Conservation (phyloP, 306 rosid genomes). For the Abrus pulchellus region DNA sequence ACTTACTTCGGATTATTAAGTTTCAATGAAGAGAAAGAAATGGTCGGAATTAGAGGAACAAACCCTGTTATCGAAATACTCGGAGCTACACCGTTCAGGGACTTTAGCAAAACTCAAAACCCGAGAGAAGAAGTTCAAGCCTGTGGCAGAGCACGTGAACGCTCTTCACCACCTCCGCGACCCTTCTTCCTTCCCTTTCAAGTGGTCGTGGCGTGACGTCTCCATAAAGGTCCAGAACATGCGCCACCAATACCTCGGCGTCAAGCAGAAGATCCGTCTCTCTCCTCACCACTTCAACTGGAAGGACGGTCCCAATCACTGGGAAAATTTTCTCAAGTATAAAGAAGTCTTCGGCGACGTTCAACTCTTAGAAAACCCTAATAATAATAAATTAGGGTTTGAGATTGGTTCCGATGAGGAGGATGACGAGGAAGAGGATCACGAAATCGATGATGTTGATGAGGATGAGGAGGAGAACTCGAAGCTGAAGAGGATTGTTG, state of each 20-base stretch:
- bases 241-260: slow-evolving; percentile 96
- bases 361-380: slow-evolving; percentile 48
- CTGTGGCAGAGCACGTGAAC: slow-evolving; percentile 92
- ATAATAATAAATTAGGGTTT: slow-evolving; percentile 62
- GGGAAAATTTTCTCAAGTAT: slow-evolving; percentile 89
- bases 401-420: slow-evolving; percentile 56
- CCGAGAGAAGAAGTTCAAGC: slow-evolving; percentile 96
- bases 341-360: slow-evolving; percentile 91
- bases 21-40: slow-evolving; percentile 89
- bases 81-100: slow-evolving; percentile 77
- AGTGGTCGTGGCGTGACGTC: slow-evolving; percentile 98
- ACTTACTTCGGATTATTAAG: background rate
- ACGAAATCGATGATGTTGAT: slow-evolving; percentile 18
- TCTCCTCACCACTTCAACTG: slow-evolving; percentile 76
- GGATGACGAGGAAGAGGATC: background rate
- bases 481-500: slow-evolving; percentile 54
- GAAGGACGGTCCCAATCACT: slow-evolving; percentile 91
- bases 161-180: slow-evolving; percentile 72
- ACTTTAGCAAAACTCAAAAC: slow-evolving; percentile 80
- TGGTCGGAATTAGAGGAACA: slow-evolving; percentile 95
- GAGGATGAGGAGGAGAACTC: slow-evolving; percentile 27
- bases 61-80: slow-evolving; percentile 76
- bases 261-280: slow-evolving; percentile 88
- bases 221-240: slow-evolving; percentile 97
- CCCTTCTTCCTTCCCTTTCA: slow-evolving; percentile 77